Percentiles rank a stretch among this genome's conserved stretches.
Conservation (phyloP, 2,329 filamentous ascomycete genomes). For the Emergomyces pasteurianus region DNA sequence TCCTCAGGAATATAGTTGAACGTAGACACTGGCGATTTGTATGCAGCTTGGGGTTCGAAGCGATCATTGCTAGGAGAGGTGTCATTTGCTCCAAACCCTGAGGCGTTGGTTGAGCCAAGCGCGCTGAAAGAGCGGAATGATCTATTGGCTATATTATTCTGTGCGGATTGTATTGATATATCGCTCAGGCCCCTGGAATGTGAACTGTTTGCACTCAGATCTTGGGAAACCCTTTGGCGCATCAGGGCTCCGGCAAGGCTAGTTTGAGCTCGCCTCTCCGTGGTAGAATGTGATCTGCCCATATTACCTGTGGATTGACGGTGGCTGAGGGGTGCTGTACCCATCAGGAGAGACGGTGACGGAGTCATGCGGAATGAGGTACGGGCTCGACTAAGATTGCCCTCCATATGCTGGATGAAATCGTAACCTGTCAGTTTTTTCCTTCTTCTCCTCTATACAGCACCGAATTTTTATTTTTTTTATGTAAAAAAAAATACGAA, state of each 20-base stretch:
- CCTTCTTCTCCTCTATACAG: not conserved
- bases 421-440: not conserved
- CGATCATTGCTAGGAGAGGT: slow-evolving; percentile 23
- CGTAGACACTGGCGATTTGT: slow-evolving; percentile 28
- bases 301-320: slow-evolving; percentile 30
- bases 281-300: slow-evolving; percentile 31
- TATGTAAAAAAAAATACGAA: not conserved
- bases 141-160: slow-evolving; percentile 16
- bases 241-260: slow-evolving; percentile 8
- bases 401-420: slow-evolving; percentile 68
- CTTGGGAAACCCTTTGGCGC: slow-evolving; percentile 31
- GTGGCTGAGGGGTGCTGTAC: slow-evolving; percentile 20
- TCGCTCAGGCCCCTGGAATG: slow-evolving; percentile 54
- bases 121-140: slow-evolving; percentile 53
- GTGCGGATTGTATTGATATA: slow-evolving; percentile 39
- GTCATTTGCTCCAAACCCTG: slow-evolving; percentile 21
- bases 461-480: too few relatives aligned
- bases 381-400: slow-evolving; percentile 69
- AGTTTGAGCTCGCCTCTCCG: slow-evolving; percentile 21
- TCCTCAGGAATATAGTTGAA: slow-evolving; percentile 29
- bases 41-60: slow-evolving; percentile 21
- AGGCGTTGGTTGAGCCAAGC: slow-evolving; percentile 25
- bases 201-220: slow-evolving; percentile 27
- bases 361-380: slow-evolving; percentile 49
- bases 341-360: slow-evolving; percentile 34